These are phyloP conservation scores for Drosera spatulata DNA, from an alignment of 179 eudicot species.

Conservation along the genomic window DNA sequence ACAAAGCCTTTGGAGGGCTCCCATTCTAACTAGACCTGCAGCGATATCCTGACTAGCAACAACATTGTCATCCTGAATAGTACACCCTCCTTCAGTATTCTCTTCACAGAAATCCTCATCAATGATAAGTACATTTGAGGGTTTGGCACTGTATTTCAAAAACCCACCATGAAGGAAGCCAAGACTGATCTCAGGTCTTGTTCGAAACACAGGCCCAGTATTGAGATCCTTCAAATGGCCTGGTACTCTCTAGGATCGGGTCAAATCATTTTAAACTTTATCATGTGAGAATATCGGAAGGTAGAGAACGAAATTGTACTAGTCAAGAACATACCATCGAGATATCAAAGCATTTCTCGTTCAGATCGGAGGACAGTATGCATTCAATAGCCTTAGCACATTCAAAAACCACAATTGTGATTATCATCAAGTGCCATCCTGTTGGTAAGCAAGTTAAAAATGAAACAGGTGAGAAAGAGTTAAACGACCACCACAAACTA, in stretches of 20 bases:
- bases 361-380: slow-evolving; percentile 54
- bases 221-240: slow-evolving; percentile 31
- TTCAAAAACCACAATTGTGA: slow-evolving; percentile 74
- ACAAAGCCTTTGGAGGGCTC: slow-evolving; percentile 56
- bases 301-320: neutral
- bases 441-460: slow-evolving; percentile 11
- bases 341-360: slow-evolving; percentile 49
- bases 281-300: neutral
- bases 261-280: slow-evolving; percentile 4
- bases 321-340: slow-evolving; percentile 42
- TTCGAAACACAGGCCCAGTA: slow-evolving; percentile 87
- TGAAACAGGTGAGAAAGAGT: no score
- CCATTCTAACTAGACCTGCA: slow-evolving; percentile 95
- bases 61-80: slow-evolving; percentile 76
- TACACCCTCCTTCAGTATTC: slow-evolving; percentile 48
- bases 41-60: slow-evolving; percentile 83
- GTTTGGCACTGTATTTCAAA: slow-evolving; percentile 86
- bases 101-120: slow-evolving; percentile 28
- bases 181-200: slow-evolving; percentile 55
- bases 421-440: slow-evolving; percentile 91
- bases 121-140: slow-evolving; percentile 46
- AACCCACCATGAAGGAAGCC: slow-evolving; percentile 89
- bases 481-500: no score
- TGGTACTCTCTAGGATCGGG: slow-evolving; percentile 45
- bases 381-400: slow-evolving; percentile 71